Base-by-base conservation (phyloP, 2,329 filamentous ascomycete genomes). In the Diaporthe ilicicola region DNA sequence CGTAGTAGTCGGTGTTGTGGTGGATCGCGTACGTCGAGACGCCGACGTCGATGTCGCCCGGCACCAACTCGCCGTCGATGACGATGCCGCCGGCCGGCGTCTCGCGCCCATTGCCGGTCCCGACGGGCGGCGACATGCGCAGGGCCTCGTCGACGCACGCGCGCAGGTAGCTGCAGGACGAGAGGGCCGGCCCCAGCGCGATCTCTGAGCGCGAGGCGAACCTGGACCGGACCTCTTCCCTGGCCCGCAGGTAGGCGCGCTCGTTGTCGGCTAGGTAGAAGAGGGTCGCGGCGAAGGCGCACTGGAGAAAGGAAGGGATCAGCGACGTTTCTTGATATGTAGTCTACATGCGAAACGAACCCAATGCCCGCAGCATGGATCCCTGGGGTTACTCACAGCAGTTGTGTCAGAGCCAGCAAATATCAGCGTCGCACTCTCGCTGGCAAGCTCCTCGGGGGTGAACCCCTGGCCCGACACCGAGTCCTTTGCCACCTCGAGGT, bases 381-480 rank as follows among this genome's bases (percentile, higher is more conserved):
- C n/a, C n/a, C n/a, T n/a, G n/a, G n/a, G n/a, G n/a, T n/a, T n/a
- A n/a, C n/a, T n/a, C n/a, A n/a, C n/a, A n/a, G 56, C 22, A 44
- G 56, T 62, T 15, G 39, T 48, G 2, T 46, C 56, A 6, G 56
- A 54, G 7, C 75, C 76, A 1, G 76, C 75, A 15, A 76, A 72
- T 2, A 77, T 71, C 9, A 87, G 82, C 77, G 73, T 85, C 81
- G 42, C 84, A 80, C 74, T 84, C 82, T 44, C 81, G 78, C 79
- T 24, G 51, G 83, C 82, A 10, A 86, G 79, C 69, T 86, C 84
- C 10, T 78, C 79, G 0, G 79, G 81, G 15, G 77, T 81, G 17
- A 85, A 80, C 0, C 80, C 80, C 39, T 83, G 80, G 67, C 82
- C 83, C 0, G 83, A 84, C 73, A 84, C 81, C 1, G 84, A 82